Base-by-base conservation (phyloP, 2,329 filamentous ascomycete species). In the Neofusicoccum sp. region DNA sequence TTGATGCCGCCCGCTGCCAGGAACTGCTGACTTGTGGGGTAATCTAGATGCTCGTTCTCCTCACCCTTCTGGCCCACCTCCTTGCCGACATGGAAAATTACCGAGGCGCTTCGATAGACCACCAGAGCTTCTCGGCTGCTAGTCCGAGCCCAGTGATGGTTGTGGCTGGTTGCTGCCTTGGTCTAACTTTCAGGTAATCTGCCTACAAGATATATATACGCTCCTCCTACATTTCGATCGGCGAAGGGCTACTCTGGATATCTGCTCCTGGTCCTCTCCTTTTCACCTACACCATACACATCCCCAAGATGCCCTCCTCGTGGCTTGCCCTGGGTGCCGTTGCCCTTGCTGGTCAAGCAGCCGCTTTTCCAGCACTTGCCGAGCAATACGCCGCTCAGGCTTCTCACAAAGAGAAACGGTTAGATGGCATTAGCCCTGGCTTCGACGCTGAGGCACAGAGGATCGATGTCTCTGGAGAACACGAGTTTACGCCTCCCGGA, bases 391-490 rank as follows among this genome's bases (percentile, higher is more conserved):
- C 56, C 16, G 33, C 44, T 1, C 41, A 47, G 9, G 12, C 43
- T 8, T 59, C 56, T 28, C 56, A 37, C 29, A 59, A 48, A n/a
- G 56, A 59, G 31, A 59, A 48, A 22, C 41, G 56, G 29, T 3
- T 59, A 6, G 44, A 56, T 6, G 41, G 31, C 5, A 59, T 59
- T 14, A 36, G 31, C 34, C 56, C 56, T 2, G 44, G 34, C 11
- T 59, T 59, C 43, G 14, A 59, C n/a, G 56, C 56, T 14, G 56
- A 36, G 33, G 56, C 41, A n/a, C 56, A 59, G 44, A 34, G 31
- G 9, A 48, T 59, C 29, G 56, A 59, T 37, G 56, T 59, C 16
- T 59, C 56, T 9, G 56, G 56, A 14, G 56, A 47, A 6, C 56
- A 59, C 44, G 33, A 29, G 6, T 59, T 59, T 14, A 31, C 37